Evolutionary conservation across 352 stramenopile species (phyloP).

Genomic region (Phytophthora europaea): DNA sequence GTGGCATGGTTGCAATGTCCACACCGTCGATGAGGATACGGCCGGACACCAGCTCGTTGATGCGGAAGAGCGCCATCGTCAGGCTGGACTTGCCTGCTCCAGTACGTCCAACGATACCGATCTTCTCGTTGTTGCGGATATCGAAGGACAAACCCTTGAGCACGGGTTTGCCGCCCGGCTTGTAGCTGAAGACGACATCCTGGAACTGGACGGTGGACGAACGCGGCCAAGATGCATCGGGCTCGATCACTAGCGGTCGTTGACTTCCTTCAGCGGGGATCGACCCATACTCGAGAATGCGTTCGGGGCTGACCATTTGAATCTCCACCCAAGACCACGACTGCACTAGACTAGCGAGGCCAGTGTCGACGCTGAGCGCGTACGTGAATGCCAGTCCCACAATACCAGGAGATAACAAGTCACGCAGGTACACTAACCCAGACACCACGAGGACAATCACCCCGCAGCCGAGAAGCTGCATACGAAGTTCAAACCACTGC

Average conservation of each 20-base stretch:
- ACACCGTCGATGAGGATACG: conserved; percentile 49
- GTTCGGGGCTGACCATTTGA: conserved; percentile 54
- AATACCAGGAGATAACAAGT: conserved; percentile 63
- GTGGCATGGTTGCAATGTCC: conserved; percentile 39
- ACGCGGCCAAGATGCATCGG: conserved; percentile 63
- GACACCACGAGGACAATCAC: conserved; percentile 50
- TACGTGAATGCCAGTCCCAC: conserved; percentile 91
- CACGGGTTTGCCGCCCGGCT: conserved; percentile 6
- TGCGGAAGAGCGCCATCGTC: conserved; percentile 87
- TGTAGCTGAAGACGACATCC: conserved; percentile 29
- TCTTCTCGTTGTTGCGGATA: conserved; percentile 62
- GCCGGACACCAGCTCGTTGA: conserved; percentile 72
- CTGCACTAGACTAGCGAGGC: conserved; percentile 58
- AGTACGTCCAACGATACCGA: conserved; percentile 90
- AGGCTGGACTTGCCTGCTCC: conserved; percentile 87
- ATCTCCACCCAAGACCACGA: conserved; percentile 50
- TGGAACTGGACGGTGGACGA: conserved; percentile 77
- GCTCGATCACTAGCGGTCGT: conserved; percentile 33
- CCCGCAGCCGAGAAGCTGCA: conserved; percentile 55
- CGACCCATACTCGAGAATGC: conserved; percentile 53
- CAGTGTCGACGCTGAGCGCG: conserved; percentile 85
- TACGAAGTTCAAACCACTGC: conserved; percentile 62
- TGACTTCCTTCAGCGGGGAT: conserved; percentile 38
- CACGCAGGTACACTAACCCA: conserved; percentile 48
- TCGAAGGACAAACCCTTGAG: conserved; percentile 63